Conservation (phyloP, 2,329 filamentous ascomycete genomes). For the Akanthomyces uredinophilus region DNA sequence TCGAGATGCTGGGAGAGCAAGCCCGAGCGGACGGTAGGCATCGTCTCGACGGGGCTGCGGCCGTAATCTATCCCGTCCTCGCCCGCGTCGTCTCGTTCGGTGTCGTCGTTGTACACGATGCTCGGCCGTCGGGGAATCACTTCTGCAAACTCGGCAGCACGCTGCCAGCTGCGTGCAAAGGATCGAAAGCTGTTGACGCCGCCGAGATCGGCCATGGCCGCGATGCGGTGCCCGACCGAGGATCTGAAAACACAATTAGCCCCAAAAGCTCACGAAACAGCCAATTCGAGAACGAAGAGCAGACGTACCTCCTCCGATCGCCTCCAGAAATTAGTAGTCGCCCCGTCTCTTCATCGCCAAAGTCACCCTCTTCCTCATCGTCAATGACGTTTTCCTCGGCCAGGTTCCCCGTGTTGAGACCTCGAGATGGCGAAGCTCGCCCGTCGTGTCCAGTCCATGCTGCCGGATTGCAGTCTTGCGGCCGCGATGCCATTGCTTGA, state of each 20-base stretch:
- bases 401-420: constrained; percentile 34
- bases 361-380: constrained; percentile 27
- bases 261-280: too few relatives aligned
- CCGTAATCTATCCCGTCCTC: constrained; percentile 35
- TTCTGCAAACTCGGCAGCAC: constrained; percentile 82
- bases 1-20: constrained; percentile 51
- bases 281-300: neutral
- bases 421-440: neutral
- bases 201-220: constrained; percentile 64
- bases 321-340: constrained; percentile 20
- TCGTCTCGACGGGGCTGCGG: constrained; percentile 36
- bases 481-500: constrained; percentile 2
- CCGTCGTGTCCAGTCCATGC: neutral
- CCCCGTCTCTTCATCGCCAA: constrained; percentile 26
- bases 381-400: constrained; percentile 43
- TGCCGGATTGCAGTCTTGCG: neutral
- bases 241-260: constrained; percentile 37
- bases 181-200: constrained; percentile 92
- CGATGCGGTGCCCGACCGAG: constrained; percentile 53
- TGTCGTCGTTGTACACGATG: constrained; percentile 60
- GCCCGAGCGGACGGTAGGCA: constrained; percentile 31
- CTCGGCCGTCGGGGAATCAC: constrained; percentile 75
- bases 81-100: constrained; percentile 28
- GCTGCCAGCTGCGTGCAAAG: constrained; percentile 87
- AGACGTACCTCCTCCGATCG: constrained; percentile 27